These are phyloP conservation scores for Aureoboletus auriporus DNA, from an alignment of 768 basidiomycete genomes.

Conservation along the genomic window DNA sequence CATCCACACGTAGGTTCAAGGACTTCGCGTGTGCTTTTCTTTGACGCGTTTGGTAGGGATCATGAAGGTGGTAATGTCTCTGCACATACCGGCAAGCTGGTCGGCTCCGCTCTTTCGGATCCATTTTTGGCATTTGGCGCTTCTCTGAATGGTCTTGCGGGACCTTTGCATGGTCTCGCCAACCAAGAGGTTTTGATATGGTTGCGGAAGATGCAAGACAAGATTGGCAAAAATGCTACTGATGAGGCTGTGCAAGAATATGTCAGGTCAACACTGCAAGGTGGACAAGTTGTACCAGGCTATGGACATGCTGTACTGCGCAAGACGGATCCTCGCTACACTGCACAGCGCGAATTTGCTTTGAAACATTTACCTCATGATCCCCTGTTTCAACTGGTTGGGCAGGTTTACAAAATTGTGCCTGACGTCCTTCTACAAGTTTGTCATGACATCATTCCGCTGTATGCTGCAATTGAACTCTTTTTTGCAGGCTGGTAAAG, in stretches of 20 bases:
- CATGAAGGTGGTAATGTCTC: constrained; percentile 99
- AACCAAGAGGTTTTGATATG: constrained; percentile 97
- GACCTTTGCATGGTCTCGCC: constrained; percentile 93
- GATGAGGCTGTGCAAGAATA: constrained; percentile 91
- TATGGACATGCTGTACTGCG: constrained; percentile 85
- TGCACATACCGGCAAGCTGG: constrained; percentile 89
- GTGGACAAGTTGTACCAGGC: constrained; percentile 91
- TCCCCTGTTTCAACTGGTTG: constrained; percentile 92
- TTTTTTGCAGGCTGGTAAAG: constrained; percentile 68
- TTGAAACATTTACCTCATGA: constrained; percentile 81
- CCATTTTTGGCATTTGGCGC: constrained; percentile 95
- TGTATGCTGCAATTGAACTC: background rate
- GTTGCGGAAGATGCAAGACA: constrained; percentile 88
- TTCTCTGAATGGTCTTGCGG: constrained; percentile 92
- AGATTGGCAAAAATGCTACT: constrained; percentile 80
- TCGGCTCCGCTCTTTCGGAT: constrained; percentile 93
- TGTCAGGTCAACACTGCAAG: constrained; percentile 91
- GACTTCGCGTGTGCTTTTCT: background rate
- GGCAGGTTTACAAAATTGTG: constrained; percentile 82
- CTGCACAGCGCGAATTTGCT: constrained; percentile 86
- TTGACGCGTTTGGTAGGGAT: constrained; percentile 47
- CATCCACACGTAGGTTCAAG: constrained; percentile 69
- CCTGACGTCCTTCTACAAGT: constrained; percentile 88
- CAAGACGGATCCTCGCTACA: constrained; percentile 92
- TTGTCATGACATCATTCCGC: constrained; percentile 3